phyloP scores from a whole-genome alignment of 2,329 filamentous ascomycete genomes.

The Ascochyta viciae-villosae region DNA sequence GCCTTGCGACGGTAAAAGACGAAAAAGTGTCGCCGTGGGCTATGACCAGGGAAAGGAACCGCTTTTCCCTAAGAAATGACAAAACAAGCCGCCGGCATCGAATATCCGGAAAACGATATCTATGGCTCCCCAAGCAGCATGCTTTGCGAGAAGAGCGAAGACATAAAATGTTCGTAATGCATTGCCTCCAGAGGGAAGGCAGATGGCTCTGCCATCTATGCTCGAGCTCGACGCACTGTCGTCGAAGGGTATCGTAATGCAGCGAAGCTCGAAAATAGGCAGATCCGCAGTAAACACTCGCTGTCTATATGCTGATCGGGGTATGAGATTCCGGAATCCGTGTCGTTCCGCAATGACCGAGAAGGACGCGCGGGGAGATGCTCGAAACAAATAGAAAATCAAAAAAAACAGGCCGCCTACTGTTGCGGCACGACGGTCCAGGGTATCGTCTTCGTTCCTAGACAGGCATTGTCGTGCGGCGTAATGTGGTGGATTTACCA shows the following conservation, averaged over 20 bases:
- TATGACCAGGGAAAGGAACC: slow-evolving; percentile 50
- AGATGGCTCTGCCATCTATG: slow-evolving; percentile 44
- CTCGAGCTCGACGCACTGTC: slow-evolving; percentile 47
- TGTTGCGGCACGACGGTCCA: slow-evolving; percentile 31
- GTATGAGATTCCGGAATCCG: slow-evolving; percentile 55
- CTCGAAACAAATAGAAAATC: slow-evolving; percentile 35
- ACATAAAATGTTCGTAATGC: slow-evolving; percentile 51
- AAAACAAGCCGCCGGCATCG: slow-evolving; percentile 45
- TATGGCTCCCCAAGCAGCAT: slow-evolving; percentile 52
- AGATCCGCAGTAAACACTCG: slow-evolving; percentile 56
- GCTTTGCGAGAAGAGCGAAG: slow-evolving; percentile 46
- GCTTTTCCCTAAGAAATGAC: slow-evolving; percentile 47
- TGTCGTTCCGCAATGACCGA: slow-evolving; percentile 44
- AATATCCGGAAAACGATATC: slow-evolving; percentile 51
- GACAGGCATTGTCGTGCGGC: slow-evolving; percentile 38
- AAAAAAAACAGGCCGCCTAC: slow-evolving; percentile 29
- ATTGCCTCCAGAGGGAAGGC: slow-evolving; percentile 42
- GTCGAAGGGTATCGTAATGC: slow-evolving; percentile 49
- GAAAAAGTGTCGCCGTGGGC: slow-evolving; percentile 37
- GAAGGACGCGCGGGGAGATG: slow-evolving; percentile 44
- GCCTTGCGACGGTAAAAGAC: slow-evolving; percentile 39
- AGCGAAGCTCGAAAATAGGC: slow-evolving; percentile 51
- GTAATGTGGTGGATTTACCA: slow-evolving; percentile 57
- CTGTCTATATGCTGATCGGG: slow-evolving; percentile 60
- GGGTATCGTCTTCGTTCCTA: slow-evolving; percentile 34